Percentiles rank a stretch among this genome's conserved stretches.
Evolutionary conservation across 306 rosid genomes (phyloP).

Genomic region (Ceratonia siliqua): DNA sequence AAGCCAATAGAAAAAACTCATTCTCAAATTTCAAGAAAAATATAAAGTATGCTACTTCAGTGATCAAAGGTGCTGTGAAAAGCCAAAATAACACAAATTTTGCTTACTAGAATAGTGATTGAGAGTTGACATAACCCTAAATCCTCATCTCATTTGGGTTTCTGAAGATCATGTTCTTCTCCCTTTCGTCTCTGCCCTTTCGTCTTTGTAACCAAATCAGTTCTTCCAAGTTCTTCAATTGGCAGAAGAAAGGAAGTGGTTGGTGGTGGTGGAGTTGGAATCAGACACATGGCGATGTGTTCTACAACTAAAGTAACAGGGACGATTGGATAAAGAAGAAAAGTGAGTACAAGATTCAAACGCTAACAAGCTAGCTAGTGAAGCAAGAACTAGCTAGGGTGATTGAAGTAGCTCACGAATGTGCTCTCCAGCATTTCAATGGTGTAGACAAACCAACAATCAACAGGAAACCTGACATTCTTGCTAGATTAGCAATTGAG

Average conservation of each 20-base stretch:
- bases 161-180: constrained; percentile 50
- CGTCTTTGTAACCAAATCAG: constrained; percentile 54
- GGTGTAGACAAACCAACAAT: too few species aligned
- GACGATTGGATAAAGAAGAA: constrained; percentile 55
- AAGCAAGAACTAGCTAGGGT: constrained; percentile 73
- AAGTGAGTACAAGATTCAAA: constrained; percentile 59
- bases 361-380: constrained; percentile 81
- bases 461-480: too few species aligned
- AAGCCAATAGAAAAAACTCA: too few species aligned
- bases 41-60: too few species aligned
- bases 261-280: too few species aligned
- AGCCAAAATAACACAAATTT: too few species aligned
- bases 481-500: too few species aligned
- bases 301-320: constrained; percentile 39
- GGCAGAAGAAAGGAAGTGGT: constrained; percentile 37
- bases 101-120: too few species aligned
- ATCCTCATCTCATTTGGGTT: constrained; percentile 56
- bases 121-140: too few species aligned
- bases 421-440: constrained; percentile 91
- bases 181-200: constrained; percentile 60
- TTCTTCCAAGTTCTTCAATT: constrained; percentile 31
- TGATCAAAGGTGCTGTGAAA: too few species aligned
- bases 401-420: constrained; percentile 83
- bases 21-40: too few species aligned
- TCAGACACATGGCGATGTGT: constrained; percentile 72